phyloP scores from a whole-genome alignment of 176 grass and related monocot species.

The Poa pratensis region DNA sequence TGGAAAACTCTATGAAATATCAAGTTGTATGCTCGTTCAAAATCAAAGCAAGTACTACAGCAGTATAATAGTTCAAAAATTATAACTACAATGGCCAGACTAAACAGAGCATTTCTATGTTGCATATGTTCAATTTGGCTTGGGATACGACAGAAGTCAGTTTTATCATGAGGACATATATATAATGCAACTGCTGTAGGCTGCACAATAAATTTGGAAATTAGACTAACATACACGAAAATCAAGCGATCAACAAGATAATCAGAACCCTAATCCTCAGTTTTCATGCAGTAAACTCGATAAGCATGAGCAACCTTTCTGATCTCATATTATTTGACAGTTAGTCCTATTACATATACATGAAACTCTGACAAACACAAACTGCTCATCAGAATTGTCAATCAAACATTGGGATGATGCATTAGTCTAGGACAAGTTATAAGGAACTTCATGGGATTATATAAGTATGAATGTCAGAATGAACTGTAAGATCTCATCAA shows the following conservation, averaged over 20 bases:
- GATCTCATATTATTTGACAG: conserved; percentile 62
- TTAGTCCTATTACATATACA: conserved; percentile 72
- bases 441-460: background rate
- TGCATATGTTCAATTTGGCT: background rate
- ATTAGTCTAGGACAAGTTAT: background rate
- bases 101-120: background rate
- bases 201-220: background rate
- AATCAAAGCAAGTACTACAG: no score
- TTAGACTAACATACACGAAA: conserved; percentile 63
- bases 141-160: background rate
- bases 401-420: conserved; percentile 6
- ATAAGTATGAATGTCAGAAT: background rate
- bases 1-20: background rate
- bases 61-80: no score
- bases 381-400: background rate
- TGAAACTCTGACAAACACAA: conserved; percentile 40
- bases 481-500: background rate
- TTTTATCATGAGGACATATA: background rate
- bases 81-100: background rate
- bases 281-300: conserved; percentile 89
- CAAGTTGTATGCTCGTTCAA: no score
- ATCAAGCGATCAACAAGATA: conserved; percentile 86
- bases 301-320: conserved; percentile 69
- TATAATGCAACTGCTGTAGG: background rate
- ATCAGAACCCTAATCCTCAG: conserved; percentile 70